Evolutionary conservation across 352 stramenopile species (phyloP).

Genomic region (Phytopythium helicoides): DNA sequence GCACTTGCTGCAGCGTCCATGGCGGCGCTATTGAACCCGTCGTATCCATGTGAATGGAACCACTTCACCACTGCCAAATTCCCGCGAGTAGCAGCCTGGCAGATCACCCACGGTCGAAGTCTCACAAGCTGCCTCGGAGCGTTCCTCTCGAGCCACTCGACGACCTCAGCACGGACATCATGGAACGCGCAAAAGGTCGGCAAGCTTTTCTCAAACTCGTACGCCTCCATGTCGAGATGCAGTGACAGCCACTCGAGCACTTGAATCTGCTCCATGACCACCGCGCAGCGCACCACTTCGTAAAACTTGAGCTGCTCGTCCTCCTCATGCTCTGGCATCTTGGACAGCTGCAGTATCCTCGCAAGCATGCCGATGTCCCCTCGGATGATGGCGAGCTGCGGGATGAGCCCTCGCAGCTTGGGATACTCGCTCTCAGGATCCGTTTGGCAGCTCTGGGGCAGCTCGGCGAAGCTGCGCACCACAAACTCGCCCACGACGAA

Average conservation of each 20-base stretch:
- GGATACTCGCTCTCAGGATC: constrained; percentile 16
- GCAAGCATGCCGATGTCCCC: constrained; percentile 19
- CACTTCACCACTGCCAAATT: constrained; percentile 21
- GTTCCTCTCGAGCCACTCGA: constrained; percentile 24
- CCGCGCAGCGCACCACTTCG: constrained; percentile 28
- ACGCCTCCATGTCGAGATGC: constrained; percentile 10
- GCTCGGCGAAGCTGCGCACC: constrained; percentile 1
- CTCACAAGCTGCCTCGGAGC: constrained; percentile 19
- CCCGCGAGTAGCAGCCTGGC: constrained; percentile 22
- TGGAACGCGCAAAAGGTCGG: constrained; percentile 27
- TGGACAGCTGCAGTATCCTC: constrained; percentile 10
- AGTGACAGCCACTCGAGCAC: constrained; percentile 19
- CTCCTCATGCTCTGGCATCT: constrained; percentile 7
- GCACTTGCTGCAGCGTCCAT: constrained; percentile 26
- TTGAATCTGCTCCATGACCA: constrained; percentile 22
- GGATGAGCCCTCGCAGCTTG: constrained; percentile 23
- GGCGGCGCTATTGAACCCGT: constrained; percentile 17
- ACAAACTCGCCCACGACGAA: constrained; percentile 22
- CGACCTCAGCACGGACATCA: constrained; percentile 12
- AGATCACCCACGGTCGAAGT: constrained; percentile 26
- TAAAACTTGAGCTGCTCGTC: constrained; percentile 26
- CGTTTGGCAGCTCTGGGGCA: not conserved
- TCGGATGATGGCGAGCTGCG: constrained; percentile 26
- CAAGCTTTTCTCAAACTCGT: constrained; percentile 29
- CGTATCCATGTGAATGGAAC: constrained; percentile 19